Conservation (phyloP, 371 early-diverging fungal genomes). For the Lichtheimia corymbifera region DNA sequence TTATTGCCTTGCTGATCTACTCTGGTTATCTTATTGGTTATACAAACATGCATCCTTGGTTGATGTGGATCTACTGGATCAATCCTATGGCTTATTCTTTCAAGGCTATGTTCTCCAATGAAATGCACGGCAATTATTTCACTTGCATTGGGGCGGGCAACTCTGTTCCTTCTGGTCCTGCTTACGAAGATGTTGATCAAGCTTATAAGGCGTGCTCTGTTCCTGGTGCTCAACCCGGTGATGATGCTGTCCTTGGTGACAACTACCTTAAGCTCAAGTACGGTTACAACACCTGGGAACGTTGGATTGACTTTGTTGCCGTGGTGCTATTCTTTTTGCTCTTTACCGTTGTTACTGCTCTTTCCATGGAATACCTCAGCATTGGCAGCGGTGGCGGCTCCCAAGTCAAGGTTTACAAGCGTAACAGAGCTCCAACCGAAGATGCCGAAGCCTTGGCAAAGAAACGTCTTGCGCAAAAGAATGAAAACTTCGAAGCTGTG, state of each 20-base stretch:
- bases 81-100: slow-evolving; percentile 71
- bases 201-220: slow-evolving; percentile 59
- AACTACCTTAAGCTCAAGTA: slow-evolving; percentile 48
- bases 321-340: slow-evolving; percentile 57
- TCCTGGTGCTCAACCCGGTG: slow-evolving; percentile 52
- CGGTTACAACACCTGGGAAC: slow-evolving; percentile 45
- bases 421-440: slow-evolving; percentile 34
- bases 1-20: slow-evolving; percentile 58
- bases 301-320: slow-evolving; percentile 64
- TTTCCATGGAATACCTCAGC: slow-evolving; percentile 57
- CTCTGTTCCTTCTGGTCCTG: slow-evolving; percentile 45
- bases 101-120: slow-evolving; percentile 68
- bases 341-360: slow-evolving; percentile 50
- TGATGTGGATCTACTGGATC: slow-evolving; percentile 73
- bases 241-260: slow-evolving; percentile 43
- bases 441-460: slow-evolving; percentile 21
- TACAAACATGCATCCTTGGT: slow-evolving; percentile 67
- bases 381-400: slow-evolving; percentile 58
- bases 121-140: slow-evolving; percentile 50
- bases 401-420: slow-evolving; percentile 60
- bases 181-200: slow-evolving; percentile 31
- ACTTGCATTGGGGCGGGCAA: slow-evolving; percentile 37
- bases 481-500: slow-evolving; percentile 29
- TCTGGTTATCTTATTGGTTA: slow-evolving; percentile 18
- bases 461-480: slow-evolving; percentile 3